phyloP scores from a whole-genome alignment of 768 basidiomycete species.

The Auriculariales sp. region DNA sequence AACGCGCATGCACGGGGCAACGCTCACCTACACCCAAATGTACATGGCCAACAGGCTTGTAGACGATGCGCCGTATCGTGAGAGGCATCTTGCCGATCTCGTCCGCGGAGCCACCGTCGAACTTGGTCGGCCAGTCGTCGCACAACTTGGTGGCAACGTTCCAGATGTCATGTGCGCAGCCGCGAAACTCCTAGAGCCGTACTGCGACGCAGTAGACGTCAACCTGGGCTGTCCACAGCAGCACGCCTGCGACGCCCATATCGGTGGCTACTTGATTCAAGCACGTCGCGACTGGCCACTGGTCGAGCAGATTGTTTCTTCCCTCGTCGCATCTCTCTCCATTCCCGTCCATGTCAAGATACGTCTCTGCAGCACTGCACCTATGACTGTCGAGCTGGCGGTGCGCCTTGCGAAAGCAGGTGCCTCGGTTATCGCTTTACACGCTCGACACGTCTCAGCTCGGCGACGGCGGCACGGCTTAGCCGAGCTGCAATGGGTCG shows the following conservation, averaged over 20 bases:
- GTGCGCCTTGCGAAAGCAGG: conserved; percentile 47
- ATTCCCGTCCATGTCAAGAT: conserved; percentile 55
- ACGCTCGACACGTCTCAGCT: conserved; percentile 59
- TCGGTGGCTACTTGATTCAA: conserved; percentile 56
- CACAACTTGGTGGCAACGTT: conserved; percentile 62
- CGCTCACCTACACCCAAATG: conserved; percentile 68
- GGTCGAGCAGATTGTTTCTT: conserved; percentile 47
- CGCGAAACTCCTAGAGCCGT: conserved; percentile 39
- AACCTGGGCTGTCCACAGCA: conserved; percentile 75
- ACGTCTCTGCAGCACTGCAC: conserved; percentile 24
- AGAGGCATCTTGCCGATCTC: conserved; percentile 47
- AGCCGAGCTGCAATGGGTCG: conserved; percentile 50
- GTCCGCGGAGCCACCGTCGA: conserved; percentile 14
- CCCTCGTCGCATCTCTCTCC: conserved; percentile 45
- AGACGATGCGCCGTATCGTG: conserved; percentile 48
- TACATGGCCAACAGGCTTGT: conserved; percentile 46
- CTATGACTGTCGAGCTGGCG: conserved; percentile 41
- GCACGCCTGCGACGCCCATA: conserved; percentile 48
- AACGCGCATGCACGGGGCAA: conserved; percentile 46
- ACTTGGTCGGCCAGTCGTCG: conserved; percentile 35
- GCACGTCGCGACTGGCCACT: conserved; percentile 58
- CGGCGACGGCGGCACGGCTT: conserved; percentile 56
- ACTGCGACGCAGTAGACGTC: conserved; percentile 62
- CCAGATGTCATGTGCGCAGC: conserved; percentile 45
- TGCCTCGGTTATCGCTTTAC: conserved; percentile 56